Base-by-base conservation (phyloP, 2,329 filamentous ascomycete species). In the Aspergillus ochraceus region DNA sequence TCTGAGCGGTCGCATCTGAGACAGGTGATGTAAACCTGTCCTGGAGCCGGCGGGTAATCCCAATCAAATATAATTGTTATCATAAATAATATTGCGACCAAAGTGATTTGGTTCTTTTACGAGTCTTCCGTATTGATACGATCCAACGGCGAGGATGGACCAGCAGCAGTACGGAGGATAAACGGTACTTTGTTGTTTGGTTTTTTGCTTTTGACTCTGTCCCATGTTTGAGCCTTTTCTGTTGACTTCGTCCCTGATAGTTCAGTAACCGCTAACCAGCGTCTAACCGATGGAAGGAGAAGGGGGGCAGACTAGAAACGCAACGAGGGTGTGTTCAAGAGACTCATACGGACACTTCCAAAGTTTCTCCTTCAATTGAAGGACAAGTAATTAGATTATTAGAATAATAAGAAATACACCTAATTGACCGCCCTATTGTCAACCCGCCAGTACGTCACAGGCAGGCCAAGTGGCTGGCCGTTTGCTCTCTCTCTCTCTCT, bases 1-100 rank as follows among this genome's bases (percentile, higher is more conserved):
- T 56, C 50, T 24, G 53, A 58, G 45, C 46, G 39, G 49, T 36
- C 49, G 36, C 47, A 59, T 56, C 58, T 57, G 60, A 62, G 62
- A 66, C 62, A 60, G 55, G 50, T 63, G 61, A 63, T 60, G 59
- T 54, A 55, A 24, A 22, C 51, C 45, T 14, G 14, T 47, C 20
- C 42, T 46, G 42, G 42, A 46, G 17, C 42, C 30, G 26, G 50
- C 49, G 39, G 24, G n/a, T n/a, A 12, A 8, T 14, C 39, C 19
- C 14, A 45, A n/a, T 19, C 24, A 24, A 24, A 24, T 24, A 42
- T 42, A 10, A 14, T 19, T 42, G n/a, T 24, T 6, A 24, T 24
- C 24, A 24, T 24, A 24, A 24, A 24, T 45, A n/a, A 32, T 45
- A 45, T 45, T 12, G 19, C 19, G 39, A 46, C 17, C 6, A 46